These are phyloP conservation scores for Balansia obtecta DNA, from an alignment of 2,329 filamentous ascomycete species.

Conservation along the genomic window DNA sequence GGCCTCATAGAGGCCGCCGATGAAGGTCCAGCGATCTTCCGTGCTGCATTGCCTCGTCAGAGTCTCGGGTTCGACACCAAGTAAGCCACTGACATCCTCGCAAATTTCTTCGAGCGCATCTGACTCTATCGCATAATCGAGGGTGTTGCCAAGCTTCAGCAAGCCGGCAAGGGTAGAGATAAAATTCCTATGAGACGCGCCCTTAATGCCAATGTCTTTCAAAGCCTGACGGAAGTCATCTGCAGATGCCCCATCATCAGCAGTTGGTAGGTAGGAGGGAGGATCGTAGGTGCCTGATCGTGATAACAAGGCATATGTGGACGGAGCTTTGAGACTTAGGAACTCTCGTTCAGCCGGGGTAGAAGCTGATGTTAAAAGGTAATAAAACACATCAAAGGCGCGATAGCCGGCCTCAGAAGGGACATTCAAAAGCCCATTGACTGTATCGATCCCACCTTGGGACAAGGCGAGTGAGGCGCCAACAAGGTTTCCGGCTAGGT, in stretches of 20 bases:
- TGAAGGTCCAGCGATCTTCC: constrained; percentile 69
- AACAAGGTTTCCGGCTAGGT: constrained; percentile 66
- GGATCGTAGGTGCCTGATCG: constrained; percentile 77
- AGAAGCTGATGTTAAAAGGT: constrained; percentile 82
- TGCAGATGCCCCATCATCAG: constrained; percentile 82
- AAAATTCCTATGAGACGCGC: constrained; percentile 65
- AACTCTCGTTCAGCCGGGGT: constrained; percentile 83
- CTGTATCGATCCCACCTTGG: constrained; percentile 76
- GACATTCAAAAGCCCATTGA: constrained; percentile 66
- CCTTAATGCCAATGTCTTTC: constrained; percentile 90
- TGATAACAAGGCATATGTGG: constrained; percentile 66
- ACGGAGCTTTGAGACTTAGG: constrained; percentile 64
- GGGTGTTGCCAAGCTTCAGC: constrained; percentile 81
- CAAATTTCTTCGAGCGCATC: constrained; percentile 77
- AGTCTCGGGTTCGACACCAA: constrained; percentile 78
- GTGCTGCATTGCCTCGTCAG: constrained; percentile 69
- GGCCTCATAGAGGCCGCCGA: constrained; percentile 83
- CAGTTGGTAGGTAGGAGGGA: constrained; percentile 79
- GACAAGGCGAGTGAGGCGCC: constrained; percentile 68
- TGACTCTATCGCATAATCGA: constrained; percentile 73
- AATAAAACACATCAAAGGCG: constrained; percentile 97
- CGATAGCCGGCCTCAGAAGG: constrained; percentile 70
- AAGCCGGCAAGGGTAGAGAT: constrained; percentile 78
- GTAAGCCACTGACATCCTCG: constrained; percentile 75
- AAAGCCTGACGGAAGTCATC: constrained; percentile 84